phyloP scores from a whole-genome alignment of 768 basidiomycete genomes.

The Leucosporidium scottii region DNA sequence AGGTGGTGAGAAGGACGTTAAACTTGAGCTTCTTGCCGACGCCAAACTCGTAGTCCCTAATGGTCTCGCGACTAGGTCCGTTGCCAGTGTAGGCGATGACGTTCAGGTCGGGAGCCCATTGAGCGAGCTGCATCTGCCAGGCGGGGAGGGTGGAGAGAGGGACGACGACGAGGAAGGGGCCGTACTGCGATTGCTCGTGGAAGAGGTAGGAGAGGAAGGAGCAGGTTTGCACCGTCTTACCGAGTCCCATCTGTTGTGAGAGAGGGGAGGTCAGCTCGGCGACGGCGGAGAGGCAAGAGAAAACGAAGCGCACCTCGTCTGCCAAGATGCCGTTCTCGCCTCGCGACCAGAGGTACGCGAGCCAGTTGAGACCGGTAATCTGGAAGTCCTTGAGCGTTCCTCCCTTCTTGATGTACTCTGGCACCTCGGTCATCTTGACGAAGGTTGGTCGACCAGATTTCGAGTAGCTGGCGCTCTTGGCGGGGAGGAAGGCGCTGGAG shows the following conservation, averaged over 20 bases:
- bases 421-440: conserved; percentile 76
- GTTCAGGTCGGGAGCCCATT: conserved; percentile 94
- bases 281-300: not conserved
- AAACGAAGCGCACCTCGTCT: conserved; percentile 55
- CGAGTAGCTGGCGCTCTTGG: conserved; percentile 65
- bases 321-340: conserved; percentile 95
- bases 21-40: conserved; percentile 80
- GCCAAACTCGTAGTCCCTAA: conserved; percentile 87
- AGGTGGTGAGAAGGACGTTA: conserved; percentile 95
- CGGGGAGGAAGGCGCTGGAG: conserved; percentile 71
- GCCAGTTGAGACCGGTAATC: conserved; percentile 94
- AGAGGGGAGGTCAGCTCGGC: not conserved
- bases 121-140: conserved; percentile 89
- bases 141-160: conserved; percentile 96
- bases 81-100: conserved; percentile 95
- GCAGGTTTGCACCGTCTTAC: conserved; percentile 95
- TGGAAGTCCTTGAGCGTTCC: conserved; percentile 95
- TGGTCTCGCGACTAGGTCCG: conserved; percentile 76
- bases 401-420: conserved; percentile 75
- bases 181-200: conserved; percentile 84
- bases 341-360: conserved; percentile 91
- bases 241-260: conserved; percentile 72
- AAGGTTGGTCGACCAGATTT: conserved; percentile 63
- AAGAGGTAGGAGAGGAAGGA: conserved; percentile 90
- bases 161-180: conserved; percentile 95